These are phyloP conservation scores for Penicillium bialowiezense DNA, from an alignment of 495 filamentous ascomycete genomes.

Conservation along the genomic window DNA sequence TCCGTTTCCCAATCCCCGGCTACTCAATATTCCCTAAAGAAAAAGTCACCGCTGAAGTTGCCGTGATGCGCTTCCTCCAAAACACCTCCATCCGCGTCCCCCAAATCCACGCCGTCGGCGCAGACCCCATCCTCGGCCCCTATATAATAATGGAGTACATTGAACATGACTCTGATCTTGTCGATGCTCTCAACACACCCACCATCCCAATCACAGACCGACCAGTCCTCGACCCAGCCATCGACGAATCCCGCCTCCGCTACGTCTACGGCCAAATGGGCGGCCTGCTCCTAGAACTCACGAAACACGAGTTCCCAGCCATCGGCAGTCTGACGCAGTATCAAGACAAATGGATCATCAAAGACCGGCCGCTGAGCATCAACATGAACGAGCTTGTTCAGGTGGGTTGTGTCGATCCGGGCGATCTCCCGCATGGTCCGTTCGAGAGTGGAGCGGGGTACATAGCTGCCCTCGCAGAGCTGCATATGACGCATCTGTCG, in stretches of 20 bases:
- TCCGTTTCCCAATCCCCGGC: slow-evolving; percentile 1
- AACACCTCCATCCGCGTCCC: slow-evolving; percentile 41
- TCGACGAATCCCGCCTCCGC: not conserved
- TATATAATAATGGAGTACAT: slow-evolving; percentile 48
- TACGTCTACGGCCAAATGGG: slow-evolving; percentile 1
- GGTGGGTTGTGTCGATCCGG: not conserved
- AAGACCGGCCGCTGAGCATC: slow-evolving; percentile 20
- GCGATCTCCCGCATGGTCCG: slow-evolving; percentile 6
- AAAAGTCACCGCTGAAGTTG: slow-evolving; percentile 36
- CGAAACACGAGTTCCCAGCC: slow-evolving; percentile 7
- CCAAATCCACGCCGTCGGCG: slow-evolving; percentile 24
- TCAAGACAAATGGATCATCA: slow-evolving; percentile 10
- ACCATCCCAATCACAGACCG: slow-evolving; percentile 5
- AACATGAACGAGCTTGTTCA: slow-evolving; percentile 29
- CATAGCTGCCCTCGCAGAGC: slow-evolving; percentile 35
- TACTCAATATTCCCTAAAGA: slow-evolving; percentile 21
- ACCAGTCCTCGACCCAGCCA: slow-evolving; percentile 17
- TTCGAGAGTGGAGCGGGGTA: slow-evolving; percentile 29
- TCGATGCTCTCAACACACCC: slow-evolving; percentile 27
- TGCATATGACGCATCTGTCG: slow-evolving; percentile 38
- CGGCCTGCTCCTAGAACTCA: slow-evolving; percentile 13
- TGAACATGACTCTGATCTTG: slow-evolving; percentile 25
- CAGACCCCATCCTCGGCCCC: slow-evolving; percentile 27
- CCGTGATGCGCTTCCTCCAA: slow-evolving; percentile 37
- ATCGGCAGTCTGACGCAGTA: no score